Percentiles rank a stretch among this genome's conserved stretches.
Evolutionary conservation across 148 eudicot genomes (phyloP).

Genomic region (Spergularia marina): DNA sequence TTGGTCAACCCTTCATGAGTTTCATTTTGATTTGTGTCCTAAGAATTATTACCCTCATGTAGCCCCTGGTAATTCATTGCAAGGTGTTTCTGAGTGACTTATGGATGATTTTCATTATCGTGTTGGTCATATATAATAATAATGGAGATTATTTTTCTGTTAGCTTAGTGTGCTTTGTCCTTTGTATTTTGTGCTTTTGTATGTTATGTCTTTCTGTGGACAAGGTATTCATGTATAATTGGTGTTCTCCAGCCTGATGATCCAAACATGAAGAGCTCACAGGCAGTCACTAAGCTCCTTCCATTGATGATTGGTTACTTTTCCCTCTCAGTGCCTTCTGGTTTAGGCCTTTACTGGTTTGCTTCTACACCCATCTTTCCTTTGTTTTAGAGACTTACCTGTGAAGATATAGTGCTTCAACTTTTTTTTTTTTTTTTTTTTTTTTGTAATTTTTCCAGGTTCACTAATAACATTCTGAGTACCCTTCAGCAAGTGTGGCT

Average conservation of each 20-base stretch:
- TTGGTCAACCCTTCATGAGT: constrained; percentile 28
- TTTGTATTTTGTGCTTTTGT: neutral
- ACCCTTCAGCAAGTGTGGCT: constrained; percentile 92
- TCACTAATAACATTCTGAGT: constrained; percentile 90
- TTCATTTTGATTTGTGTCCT: neutral
- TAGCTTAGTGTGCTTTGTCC: neutral
- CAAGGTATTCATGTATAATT: neutral
- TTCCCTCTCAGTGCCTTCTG: constrained; percentile 96
- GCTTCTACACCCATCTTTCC: constrained; percentile 15
- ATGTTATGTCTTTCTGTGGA: neutral
- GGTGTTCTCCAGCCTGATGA: constrained; percentile 46
- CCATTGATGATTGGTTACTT: constrained; percentile 94
- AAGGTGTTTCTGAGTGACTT: too few relatives aligned
- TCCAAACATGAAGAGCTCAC: constrained; percentile 80
- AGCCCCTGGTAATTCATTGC: neutral
- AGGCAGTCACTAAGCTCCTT: constrained; percentile 71
- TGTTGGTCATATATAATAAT: neutral
- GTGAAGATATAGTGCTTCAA: neutral
- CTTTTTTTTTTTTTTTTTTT: neutral
- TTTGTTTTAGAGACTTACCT: neutral
- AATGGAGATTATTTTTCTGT: neutral
- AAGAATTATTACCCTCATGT: neutral
- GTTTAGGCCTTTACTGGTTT: constrained; percentile 92
- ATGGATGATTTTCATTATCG: neutral
- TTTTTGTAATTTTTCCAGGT: constrained; percentile 45